These are phyloP conservation scores for Polygonum maritimum DNA, from an alignment of 148 eudicot species.

Conservation along the genomic window DNA sequence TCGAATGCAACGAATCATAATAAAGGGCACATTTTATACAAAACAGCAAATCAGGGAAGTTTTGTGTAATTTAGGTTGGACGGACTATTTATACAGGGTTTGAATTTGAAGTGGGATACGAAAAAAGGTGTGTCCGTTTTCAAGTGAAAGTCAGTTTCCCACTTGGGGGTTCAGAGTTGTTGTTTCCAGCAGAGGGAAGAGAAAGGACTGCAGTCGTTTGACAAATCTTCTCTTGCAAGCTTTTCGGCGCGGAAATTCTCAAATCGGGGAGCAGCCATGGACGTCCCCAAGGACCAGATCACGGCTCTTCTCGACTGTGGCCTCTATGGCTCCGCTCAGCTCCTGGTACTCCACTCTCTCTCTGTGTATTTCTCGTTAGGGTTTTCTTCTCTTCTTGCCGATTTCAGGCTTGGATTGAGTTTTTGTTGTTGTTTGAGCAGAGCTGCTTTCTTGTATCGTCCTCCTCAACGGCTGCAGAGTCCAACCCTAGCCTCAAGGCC, in stretches of 20 bases:
- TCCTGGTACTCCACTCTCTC: slow-evolving; percentile 43
- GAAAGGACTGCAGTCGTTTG: not conserved
- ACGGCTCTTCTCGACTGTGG: slow-evolving; percentile 67
- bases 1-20: too few relatives aligned
- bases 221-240: not conserved
- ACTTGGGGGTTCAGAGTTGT: not conserved
- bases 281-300: slow-evolving; percentile 74
- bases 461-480: slow-evolving; percentile 40
- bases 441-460: slow-evolving; percentile 80
- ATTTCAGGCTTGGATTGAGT: not conserved
- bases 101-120: not conserved
- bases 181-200: not conserved
- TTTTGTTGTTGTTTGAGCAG: slow-evolving; percentile 22
- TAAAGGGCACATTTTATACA: not conserved
- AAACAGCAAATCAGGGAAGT: not conserved
- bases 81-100: not conserved
- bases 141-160: not conserved
- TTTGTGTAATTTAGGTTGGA: not conserved
- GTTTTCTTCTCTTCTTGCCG: not conserved
- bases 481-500: slow-evolving; percentile 58
- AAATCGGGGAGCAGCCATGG: slow-evolving; percentile 30
- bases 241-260: not conserved
- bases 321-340: slow-evolving; percentile 75
- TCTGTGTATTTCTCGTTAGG: not conserved
- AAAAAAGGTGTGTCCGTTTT: not conserved